Conservation (phyloP, 768 basidiomycete genomes). For the Cystofilobasidium macerans region DNA sequence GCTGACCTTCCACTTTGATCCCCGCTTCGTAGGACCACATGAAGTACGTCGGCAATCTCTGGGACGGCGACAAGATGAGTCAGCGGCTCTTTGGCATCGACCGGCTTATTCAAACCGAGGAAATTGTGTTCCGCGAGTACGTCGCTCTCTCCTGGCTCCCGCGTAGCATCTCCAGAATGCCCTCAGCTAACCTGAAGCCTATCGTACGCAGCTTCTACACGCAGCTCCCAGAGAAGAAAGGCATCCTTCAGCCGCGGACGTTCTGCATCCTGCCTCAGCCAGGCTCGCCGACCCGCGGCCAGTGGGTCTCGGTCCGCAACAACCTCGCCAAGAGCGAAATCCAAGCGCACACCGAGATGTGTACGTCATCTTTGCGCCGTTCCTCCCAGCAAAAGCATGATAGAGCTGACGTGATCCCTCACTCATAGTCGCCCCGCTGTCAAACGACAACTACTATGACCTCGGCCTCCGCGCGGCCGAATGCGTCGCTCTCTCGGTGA, state of each 20-base stretch:
- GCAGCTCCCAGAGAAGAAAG: constrained; percentile 58
- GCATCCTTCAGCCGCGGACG: constrained; percentile 51
- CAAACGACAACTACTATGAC: constrained; percentile 27
- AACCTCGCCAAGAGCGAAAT: constrained; percentile 62
- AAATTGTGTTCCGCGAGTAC: constrained; percentile 63
- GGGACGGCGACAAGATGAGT: constrained; percentile 60
- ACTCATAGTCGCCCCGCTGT: constrained; percentile 18
- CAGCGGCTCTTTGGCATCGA: constrained; percentile 54
- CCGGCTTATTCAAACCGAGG: constrained; percentile 50
- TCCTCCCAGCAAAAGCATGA: too few relatives aligned
- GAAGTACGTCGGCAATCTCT: constrained; percentile 74
- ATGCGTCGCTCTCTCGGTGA: constrained; percentile 20
- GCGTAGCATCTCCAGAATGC: background rate
- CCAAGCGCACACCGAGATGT: constrained; percentile 81
- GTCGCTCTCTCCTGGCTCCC: constrained; percentile 34
- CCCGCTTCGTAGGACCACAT: constrained; percentile 52
- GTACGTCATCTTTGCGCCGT: constrained; percentile 8
- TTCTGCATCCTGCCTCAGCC: constrained; percentile 64
- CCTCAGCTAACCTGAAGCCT: background rate
- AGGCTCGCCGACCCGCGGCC: constrained; percentile 40
- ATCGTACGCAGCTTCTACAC: constrained; percentile 59
- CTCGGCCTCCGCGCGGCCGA: constrained; percentile 24
- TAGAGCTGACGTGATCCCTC: background rate
- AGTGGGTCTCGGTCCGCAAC: constrained; percentile 59
- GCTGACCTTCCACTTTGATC: background rate